Evolutionary conservation across 2,329 filamentous ascomycete species (phyloP), one percentile per base, ranked within the genome.

Genomic region (Diaporthe ampelina): DNA sequence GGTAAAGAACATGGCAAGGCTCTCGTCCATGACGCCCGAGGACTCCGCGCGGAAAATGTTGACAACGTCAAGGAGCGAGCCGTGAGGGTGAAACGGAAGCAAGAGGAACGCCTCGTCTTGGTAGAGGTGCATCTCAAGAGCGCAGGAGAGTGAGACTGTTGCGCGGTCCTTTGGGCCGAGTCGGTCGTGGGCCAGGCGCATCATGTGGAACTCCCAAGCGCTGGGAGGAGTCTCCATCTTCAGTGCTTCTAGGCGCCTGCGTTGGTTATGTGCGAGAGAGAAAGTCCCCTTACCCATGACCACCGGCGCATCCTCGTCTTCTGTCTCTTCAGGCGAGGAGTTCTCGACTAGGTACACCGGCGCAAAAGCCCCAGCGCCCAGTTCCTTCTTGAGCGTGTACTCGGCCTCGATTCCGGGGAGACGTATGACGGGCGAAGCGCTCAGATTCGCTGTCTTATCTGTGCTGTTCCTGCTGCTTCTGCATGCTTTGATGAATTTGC

Each of bases 191-290:
- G 94, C 91, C 72, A 95, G 90, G 1, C 94, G 93, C 86, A 98
- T 95, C 83, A 99, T 97, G 84, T 98, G 94, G 81, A 98, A 99
- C 81, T 99, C 97, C 97, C 97, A 99, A 0, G 94, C 89, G 6
- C 92, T 93, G 0, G 96, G 94, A 0, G 95, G 95, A 43, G 93
- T 90, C 84, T 99, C 97, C 91, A 98, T 95, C 84, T 99, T 99
- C 78, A 99, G 88, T 1, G 97, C 97, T 83, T 98, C 95, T 6
- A 97, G 88, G 1, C 86, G 77, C 57, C 86, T 86, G 56, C 94
- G 91, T 52, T 85, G 84, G 0, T 82, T 78, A 59, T 86, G 85
- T 45, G 85, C 85, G 13, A 87, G 80, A n/a, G 89, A 86, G 79
- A 92, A 91, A 17, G 87, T 84, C 40, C 91, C 89, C 79, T 90